Evolutionary conservation across 2,329 filamentous ascomycete genomes (phyloP).

Genomic region (Aspergillus eucalypticola): DNA sequence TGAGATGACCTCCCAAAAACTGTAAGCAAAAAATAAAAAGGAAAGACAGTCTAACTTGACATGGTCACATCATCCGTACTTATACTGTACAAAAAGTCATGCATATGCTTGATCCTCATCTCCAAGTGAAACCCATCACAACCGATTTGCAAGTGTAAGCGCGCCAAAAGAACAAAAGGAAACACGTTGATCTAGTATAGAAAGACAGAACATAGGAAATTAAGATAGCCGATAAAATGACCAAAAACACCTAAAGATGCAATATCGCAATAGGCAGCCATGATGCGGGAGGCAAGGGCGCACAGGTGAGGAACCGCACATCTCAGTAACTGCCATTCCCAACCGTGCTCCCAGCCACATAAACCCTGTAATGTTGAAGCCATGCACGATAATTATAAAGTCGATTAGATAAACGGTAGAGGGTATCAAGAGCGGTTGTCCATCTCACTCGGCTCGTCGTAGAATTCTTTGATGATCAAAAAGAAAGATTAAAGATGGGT

Average conservation of each 20-base stretch:
- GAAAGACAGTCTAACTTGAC: conserved; percentile 19
- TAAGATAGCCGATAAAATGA: conserved; percentile 5
- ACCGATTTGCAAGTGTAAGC: conserved; percentile 19
- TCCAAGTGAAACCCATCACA: neutral
- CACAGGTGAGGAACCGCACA: neutral
- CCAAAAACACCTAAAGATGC: conserved; percentile 23
- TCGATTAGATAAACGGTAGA: conserved; percentile 23
- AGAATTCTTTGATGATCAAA: conserved; percentile 16
- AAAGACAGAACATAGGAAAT: conserved; percentile 4
- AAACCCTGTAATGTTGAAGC: conserved; percentile 10
- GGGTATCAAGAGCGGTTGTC: conserved; percentile 35
- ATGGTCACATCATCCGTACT: conserved; percentile 26
- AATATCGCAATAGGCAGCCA: conserved; percentile 9
- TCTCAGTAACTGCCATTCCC: neutral
- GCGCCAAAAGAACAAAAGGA: conserved; percentile 7
- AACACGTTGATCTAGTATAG: conserved; percentile 7
- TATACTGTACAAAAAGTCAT: conserved; percentile 22
- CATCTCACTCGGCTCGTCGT: conserved; percentile 22
- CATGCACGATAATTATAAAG: conserved; percentile 16
- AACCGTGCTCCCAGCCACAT: conserved; percentile 4
- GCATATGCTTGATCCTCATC: conserved; percentile 10
- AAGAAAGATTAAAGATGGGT: conserved; percentile 14
- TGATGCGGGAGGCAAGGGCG: neutral
- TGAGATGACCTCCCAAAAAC: neutral
- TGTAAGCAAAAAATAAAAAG: neutral